These are phyloP conservation scores for Cercospora sojina DNA, from an alignment of 2,329 filamentous ascomycete species.

Conservation along the genomic window DNA sequence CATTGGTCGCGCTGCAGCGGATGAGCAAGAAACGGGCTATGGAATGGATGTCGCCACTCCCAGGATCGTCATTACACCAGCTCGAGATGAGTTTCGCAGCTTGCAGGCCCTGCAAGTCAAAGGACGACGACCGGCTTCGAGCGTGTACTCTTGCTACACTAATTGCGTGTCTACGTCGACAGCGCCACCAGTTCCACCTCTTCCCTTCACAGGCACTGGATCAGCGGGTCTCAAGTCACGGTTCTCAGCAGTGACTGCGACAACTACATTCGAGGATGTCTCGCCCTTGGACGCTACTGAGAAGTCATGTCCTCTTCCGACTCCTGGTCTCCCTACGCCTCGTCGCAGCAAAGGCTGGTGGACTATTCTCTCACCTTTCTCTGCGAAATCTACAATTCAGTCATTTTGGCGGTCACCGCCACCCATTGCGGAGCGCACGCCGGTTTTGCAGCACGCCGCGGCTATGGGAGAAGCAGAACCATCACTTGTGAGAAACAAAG, in stretches of 20 bases:
- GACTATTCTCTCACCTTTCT: conserved; percentile 74
- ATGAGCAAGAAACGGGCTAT: not conserved
- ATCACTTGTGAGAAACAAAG: conserved; percentile 12
- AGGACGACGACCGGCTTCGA: conserved; percentile 52
- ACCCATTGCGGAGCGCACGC: conserved; percentile 14
- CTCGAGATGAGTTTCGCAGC: conserved; percentile 54
- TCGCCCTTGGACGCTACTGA: conserved; percentile 5
- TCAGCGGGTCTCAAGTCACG: conserved; percentile 12
- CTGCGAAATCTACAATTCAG: conserved; percentile 26
- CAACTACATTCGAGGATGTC: conserved; percentile 43
- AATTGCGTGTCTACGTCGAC: conserved; percentile 35
- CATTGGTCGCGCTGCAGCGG: conserved; percentile 36
- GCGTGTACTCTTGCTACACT: conserved; percentile 61
- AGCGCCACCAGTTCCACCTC: conserved; percentile 60
- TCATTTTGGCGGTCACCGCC: conserved; percentile 34
- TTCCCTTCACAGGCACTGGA: conserved; percentile 45
- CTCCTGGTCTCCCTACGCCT: conserved; percentile 48
- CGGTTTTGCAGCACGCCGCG: conserved; percentile 28
- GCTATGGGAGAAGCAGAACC: conserved; percentile 27
- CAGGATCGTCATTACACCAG: conserved; percentile 55
- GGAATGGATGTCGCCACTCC: conserved; percentile 41
- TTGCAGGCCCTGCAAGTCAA: conserved; percentile 46
- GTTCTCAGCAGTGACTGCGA: conserved; percentile 36
- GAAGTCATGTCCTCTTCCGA: not conserved
- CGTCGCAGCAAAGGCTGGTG: conserved; percentile 70